Evolutionary conservation across 225 moss, liverwort and hornwort species (phyloP).

Genomic region (Anthoceros angustus): DNA sequence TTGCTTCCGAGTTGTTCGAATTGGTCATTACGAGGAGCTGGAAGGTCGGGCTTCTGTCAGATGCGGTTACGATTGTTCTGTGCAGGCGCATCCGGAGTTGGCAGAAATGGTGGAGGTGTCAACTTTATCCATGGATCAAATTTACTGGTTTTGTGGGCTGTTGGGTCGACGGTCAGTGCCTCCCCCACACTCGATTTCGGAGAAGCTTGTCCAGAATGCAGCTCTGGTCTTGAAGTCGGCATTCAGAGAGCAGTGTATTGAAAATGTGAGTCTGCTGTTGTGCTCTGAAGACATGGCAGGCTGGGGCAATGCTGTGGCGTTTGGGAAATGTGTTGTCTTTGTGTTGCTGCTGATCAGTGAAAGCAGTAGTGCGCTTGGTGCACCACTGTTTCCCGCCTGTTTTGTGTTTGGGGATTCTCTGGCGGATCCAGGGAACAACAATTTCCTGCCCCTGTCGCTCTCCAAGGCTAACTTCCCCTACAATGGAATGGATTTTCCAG

Average conservation of each 20-base stretch:
- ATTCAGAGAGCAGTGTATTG: no score
- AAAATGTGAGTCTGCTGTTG: no score
- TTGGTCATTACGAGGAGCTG: no score
- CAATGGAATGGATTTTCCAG: constrained; percentile 40
- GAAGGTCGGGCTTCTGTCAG: no score
- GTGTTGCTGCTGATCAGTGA: background rate
- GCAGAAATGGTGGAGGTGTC: background rate
- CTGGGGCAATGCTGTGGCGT: background rate
- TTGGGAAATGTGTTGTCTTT: background rate
- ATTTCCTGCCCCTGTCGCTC: constrained; percentile 32
- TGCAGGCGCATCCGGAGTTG: background rate
- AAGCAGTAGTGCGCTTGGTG: background rate
- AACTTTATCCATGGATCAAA: background rate
- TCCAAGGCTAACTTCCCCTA: constrained; percentile 43
- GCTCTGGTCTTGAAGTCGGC: no score
- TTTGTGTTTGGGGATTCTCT: constrained; percentile 51
- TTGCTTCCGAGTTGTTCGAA: no score
- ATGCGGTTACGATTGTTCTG: no score
- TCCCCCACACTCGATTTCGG: no score
- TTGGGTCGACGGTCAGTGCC: background rate
- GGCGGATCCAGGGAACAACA: constrained; percentile 53
- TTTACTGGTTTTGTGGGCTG: background rate
- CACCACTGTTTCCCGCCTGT: constrained; percentile 4
- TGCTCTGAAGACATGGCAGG: background rate
- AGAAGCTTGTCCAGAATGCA: no score